Conservation (phyloP, 1,284 basidiomycete genomes). For the Fomitopsis pinicola region DNA sequence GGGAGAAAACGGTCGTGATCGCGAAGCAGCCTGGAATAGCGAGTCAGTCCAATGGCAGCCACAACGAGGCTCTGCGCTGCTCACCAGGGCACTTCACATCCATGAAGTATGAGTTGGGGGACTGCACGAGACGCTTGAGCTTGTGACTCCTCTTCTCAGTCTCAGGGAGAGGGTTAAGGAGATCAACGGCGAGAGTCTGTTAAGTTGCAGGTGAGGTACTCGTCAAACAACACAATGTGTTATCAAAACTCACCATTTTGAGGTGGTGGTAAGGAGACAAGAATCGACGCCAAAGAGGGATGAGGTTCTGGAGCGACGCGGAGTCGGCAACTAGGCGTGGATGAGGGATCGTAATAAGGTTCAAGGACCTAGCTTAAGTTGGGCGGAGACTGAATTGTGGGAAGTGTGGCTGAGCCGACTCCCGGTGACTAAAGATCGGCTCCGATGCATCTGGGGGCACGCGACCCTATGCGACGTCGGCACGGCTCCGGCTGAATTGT, state of each 20-base stretch:
- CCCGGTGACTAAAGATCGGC: background rate
- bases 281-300: conserved; percentile 20
- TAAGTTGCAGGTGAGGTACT: background rate
- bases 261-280: conserved; percentile 12
- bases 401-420: conserved; percentile 11
- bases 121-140: conserved; percentile 99
- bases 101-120: conserved; percentile 99
- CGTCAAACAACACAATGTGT: background rate
- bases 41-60: background rate
- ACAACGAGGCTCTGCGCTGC: conserved; percentile 20
- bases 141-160: conserved; percentile 92
- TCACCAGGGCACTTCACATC: conserved; percentile 98
- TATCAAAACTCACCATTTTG: conserved; percentile 25
- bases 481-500: no score
- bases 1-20: conserved; percentile 94
- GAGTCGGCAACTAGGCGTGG: conserved; percentile 25
- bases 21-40: conserved; percentile 75
- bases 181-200: conserved; percentile 96
- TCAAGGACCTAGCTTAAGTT: conserved; percentile 15
- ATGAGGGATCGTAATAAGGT: conserved; percentile 25
- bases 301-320: conserved; percentile 25
- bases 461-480: no score
- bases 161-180: conserved; percentile 93
- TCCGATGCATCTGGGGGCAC: background rate
- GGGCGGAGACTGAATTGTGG: conserved; percentile 19